Percentiles rank a stretch among this genome's conserved stretches.
phyloP scores from a whole-genome alignment of 2,329 filamentous ascomycete genomes.

The Stagonosporopsis vannaccii region DNA sequence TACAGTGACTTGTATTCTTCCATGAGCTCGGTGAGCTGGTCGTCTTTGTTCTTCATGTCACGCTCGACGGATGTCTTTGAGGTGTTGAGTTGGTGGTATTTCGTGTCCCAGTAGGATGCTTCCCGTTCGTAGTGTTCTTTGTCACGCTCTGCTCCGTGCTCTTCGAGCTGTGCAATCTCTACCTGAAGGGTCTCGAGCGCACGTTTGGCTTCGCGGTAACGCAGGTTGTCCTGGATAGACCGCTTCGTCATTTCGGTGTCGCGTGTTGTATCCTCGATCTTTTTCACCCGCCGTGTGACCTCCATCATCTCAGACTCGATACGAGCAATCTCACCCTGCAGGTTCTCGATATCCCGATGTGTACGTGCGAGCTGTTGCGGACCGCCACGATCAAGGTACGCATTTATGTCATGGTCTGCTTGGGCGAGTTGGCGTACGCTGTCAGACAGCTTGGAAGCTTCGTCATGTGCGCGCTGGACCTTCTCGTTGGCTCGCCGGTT shows the following conservation, averaged over 20 bases:
- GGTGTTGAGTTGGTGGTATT: conserved; percentile 73
- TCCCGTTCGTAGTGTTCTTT: conserved; percentile 76
- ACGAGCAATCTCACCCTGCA: conserved; percentile 71
- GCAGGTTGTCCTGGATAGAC: conserved; percentile 87
- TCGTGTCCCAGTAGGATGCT: conserved; percentile 70
- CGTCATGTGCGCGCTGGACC: conserved; percentile 74
- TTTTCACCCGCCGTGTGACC: conserved; percentile 75
- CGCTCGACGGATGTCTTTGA: conserved; percentile 78
- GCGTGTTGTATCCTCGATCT: conserved; percentile 76
- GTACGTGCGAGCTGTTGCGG: conserved; percentile 73
- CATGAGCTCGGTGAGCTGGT: conserved; percentile 75
- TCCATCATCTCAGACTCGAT: conserved; percentile 73
- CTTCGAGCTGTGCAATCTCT: conserved; percentile 78
- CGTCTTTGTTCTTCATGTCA: conserved; percentile 82
- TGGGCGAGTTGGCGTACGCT: conserved; percentile 79
- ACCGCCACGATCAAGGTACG: conserved; percentile 79
- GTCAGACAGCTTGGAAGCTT: conserved; percentile 73
- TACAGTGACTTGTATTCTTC: conserved; percentile 87
- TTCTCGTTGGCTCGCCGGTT: conserved; percentile 73
- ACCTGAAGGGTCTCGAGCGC: conserved; percentile 70
- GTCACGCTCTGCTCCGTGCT: conserved; percentile 82
- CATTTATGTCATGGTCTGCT: conserved; percentile 78
- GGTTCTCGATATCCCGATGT: conserved; percentile 70
- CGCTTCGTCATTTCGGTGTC: conserved; percentile 84
- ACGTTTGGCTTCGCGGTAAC: conserved; percentile 77